Evolutionary conservation across 345 rosid species (phyloP).

Genomic region (Cardamine occulta): DNA sequence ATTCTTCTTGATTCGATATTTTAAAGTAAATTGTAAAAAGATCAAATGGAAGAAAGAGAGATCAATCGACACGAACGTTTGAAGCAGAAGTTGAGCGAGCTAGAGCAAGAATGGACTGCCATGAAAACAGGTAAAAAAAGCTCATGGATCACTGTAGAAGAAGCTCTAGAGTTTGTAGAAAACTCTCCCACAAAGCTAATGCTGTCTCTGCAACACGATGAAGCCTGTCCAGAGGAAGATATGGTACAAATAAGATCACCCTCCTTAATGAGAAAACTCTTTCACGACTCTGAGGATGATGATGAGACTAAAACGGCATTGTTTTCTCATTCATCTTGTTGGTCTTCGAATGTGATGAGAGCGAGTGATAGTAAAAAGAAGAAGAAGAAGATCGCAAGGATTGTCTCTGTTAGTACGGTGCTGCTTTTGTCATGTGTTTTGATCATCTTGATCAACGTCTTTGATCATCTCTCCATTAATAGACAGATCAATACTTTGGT

Average conservation of each 20-base stretch:
- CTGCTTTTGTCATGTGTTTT: conserved; percentile 27
- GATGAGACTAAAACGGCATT: not conserved
- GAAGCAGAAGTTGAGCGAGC: conserved; percentile 34
- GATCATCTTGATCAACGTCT: conserved; percentile 15
- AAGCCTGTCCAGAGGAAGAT: conserved; percentile 1
- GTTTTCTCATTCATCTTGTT: conserved; percentile 16
- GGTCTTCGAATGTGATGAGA: conserved; percentile 34
- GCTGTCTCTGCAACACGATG: conserved; percentile 54
- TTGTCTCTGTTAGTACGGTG: not conserved
- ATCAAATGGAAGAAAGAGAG: conserved; percentile 33
- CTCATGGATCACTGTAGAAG: conserved; percentile 38
- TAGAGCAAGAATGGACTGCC: conserved; percentile 52
- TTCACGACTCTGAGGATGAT: conserved; percentile 25
- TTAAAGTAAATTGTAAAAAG: not conserved
- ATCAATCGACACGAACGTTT: conserved; percentile 34
- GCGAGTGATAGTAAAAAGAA: not conserved
- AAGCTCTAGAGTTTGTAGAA: conserved; percentile 41
- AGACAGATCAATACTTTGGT: conserved; percentile 29
- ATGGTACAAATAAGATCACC: conserved; percentile 23
- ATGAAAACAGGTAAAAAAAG: conserved; percentile 46
- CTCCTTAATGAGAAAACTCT: conserved; percentile 33
- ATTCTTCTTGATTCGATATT: conserved; percentile 14
- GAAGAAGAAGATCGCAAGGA: not conserved
- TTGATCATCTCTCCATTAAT: conserved; percentile 12
- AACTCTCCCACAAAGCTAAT: conserved; percentile 56